A percentile compares a stretch with the other conserved stretches of the same genome.
Conservation (phyloP, 768 basidiomycete species). For the Termitomyces eurrhizus region DNA sequence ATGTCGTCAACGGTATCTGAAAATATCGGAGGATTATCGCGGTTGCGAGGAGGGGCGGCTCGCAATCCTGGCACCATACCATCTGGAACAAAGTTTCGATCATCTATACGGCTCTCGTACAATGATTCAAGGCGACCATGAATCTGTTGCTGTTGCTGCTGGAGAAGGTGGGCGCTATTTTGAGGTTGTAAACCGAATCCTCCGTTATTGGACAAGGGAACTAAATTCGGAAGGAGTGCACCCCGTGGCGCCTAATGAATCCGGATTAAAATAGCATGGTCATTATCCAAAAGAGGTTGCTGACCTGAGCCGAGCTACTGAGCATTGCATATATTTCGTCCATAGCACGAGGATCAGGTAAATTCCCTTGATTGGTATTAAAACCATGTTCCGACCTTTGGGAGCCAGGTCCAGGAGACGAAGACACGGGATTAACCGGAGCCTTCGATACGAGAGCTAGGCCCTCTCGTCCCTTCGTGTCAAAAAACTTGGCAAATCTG, state of each 20-base stretch:
- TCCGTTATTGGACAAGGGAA: constrained; percentile 23
- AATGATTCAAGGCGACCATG: constrained; percentile 60
- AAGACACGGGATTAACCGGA: constrained; percentile 35
- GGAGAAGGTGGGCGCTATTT: constrained; percentile 33
- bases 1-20: constrained; percentile 57
- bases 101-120: constrained; percentile 72
- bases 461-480: constrained; percentile 58
- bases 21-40: constrained; percentile 51
- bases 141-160: constrained; percentile 32
- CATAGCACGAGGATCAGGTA: constrained; percentile 57
- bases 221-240: constrained; percentile 17
- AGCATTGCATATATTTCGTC: constrained; percentile 83
- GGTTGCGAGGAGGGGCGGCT: constrained; percentile 55
- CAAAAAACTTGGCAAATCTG: constrained; percentile 86
- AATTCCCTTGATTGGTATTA: constrained; percentile 27
- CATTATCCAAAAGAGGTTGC: constrained; percentile 14
- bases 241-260: constrained; percentile 28
- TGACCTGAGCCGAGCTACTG: constrained; percentile 70
- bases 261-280: not conserved
- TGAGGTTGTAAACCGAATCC: constrained; percentile 33
- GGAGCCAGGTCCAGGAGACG: constrained; percentile 38
- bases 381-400: constrained; percentile 46
- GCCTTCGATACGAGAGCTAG: constrained; percentile 30
- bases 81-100: constrained; percentile 77
- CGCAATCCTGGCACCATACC: constrained; percentile 85